Conservation (phyloP, 2,329 filamentous ascomycete genomes). For the Xylaria sp. region DNA sequence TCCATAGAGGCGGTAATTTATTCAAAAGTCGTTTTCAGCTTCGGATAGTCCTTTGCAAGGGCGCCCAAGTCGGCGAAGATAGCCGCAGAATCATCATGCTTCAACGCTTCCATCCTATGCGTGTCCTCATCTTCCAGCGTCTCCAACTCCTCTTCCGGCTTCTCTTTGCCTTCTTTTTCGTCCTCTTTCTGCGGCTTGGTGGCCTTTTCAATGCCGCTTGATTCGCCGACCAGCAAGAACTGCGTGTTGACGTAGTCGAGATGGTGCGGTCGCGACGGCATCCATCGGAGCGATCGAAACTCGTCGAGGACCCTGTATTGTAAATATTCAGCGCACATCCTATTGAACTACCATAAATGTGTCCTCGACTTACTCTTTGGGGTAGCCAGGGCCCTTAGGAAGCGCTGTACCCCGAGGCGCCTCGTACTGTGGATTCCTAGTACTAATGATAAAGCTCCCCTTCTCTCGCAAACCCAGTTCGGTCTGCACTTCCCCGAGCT, state of each 20-base stretch:
- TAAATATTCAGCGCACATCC: conserved; percentile 1
- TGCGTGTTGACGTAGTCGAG: conserved; percentile 80
- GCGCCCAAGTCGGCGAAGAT: conserved; percentile 61
- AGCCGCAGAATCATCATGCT: conserved; percentile 57
- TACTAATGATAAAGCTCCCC: conserved; percentile 81
- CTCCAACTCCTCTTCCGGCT: conserved; percentile 76
- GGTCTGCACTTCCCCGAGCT: conserved; percentile 76
- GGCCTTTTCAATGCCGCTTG: conserved; percentile 65
- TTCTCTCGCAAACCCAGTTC: conserved; percentile 76
- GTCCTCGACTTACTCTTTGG: conserved; percentile 66
- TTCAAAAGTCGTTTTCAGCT: conserved; percentile 67
- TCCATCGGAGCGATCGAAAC: conserved; percentile 79
- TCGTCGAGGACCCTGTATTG: conserved; percentile 70
- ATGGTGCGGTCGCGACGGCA: conserved; percentile 76
- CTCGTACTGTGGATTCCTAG: conserved; percentile 79
- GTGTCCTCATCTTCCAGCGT: conserved; percentile 80
- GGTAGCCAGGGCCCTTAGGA: conserved; percentile 73
- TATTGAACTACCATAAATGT: not conserved
- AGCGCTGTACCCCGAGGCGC: conserved; percentile 72
- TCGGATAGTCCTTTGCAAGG: conserved; percentile 69
- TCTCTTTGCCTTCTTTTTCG: conserved; percentile 68
- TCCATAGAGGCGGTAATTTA: not conserved
- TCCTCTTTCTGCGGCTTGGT: conserved; percentile 65
- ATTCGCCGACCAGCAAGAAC: conserved; percentile 81
- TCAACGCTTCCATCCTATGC: conserved; percentile 67